Conservation (phyloP, 2,329 filamentous ascomycete genomes). For the Aureobasidium sp. region DNA sequence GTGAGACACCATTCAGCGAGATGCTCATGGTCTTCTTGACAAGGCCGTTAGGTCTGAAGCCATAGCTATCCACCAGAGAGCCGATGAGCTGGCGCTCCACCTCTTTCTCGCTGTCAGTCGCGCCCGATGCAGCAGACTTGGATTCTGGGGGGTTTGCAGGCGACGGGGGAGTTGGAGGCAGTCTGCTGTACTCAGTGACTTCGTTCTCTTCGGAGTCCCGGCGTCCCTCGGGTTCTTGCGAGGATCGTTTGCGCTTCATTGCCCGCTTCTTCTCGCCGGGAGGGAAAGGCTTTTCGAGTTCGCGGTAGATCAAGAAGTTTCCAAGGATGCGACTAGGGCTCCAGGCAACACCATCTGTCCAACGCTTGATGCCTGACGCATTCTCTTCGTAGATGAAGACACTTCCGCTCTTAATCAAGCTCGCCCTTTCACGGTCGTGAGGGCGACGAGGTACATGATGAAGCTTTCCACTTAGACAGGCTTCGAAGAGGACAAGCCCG, state of each 20-base stretch:
- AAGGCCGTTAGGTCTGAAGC: conserved; percentile 72
- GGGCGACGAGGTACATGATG: conserved; percentile 74
- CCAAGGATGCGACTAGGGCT: conserved; percentile 78
- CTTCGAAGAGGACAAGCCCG: conserved; percentile 72
- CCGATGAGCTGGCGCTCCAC: conserved; percentile 60
- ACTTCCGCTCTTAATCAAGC: conserved; percentile 73
- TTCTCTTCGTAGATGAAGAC: conserved; percentile 91
- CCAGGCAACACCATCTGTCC: conserved; percentile 90
- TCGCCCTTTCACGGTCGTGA: conserved; percentile 70
- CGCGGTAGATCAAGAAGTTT: conserved; percentile 79
- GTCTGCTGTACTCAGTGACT: conserved; percentile 17
- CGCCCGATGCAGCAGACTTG: conserved; percentile 17
- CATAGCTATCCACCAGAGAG: conserved; percentile 78
- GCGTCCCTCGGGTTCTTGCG: conserved; percentile 43
- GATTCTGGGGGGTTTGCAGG: conserved; percentile 24
- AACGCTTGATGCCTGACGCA: conserved; percentile 83
- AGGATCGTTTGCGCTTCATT: conserved; percentile 56
- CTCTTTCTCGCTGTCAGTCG: conserved; percentile 29
- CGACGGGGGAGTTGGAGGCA: conserved; percentile 27
- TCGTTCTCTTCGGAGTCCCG: conserved; percentile 27
- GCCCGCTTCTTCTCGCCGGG: conserved; percentile 80
- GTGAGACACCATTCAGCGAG: conserved; percentile 61
- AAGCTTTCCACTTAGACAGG: conserved; percentile 60
- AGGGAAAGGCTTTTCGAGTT: conserved; percentile 68
- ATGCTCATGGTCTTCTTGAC: conserved; percentile 93